Conservation (phyloP, 768 basidiomycete species). For the Hypholoma fasciculare region DNA sequence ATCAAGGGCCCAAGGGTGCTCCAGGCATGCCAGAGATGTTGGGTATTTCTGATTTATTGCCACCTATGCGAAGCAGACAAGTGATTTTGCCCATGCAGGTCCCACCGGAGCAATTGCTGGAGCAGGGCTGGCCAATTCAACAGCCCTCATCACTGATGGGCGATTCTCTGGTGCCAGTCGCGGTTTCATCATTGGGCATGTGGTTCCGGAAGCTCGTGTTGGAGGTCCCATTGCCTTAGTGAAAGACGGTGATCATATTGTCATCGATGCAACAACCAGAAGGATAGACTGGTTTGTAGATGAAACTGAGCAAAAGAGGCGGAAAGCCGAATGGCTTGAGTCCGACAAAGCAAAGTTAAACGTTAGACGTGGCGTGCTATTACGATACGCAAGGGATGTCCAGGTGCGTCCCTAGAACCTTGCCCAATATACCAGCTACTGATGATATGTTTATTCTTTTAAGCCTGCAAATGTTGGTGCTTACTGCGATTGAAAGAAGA, state of each 20-base stretch:
- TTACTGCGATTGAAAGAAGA: slow-evolving; percentile 66
- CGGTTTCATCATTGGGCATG: slow-evolving; percentile 57
- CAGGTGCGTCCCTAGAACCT: slow-evolving; percentile 55
- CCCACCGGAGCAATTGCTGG: slow-evolving; percentile 86
- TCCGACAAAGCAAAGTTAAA: slow-evolving; percentile 63
- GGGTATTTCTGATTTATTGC: slow-evolving; percentile 22
- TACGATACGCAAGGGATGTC: slow-evolving; percentile 84
- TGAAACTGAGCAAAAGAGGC: slow-evolving; percentile 60
- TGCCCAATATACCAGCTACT: not conserved
- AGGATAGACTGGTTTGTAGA: slow-evolving; percentile 74
- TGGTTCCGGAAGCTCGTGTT: slow-evolving; percentile 63
- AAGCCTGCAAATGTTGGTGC: slow-evolving; percentile 84
- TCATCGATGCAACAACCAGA: slow-evolving; percentile 68
- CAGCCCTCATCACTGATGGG: slow-evolving; percentile 86
- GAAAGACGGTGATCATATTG: slow-evolving; percentile 76
- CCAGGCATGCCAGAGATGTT: slow-evolving; percentile 88
- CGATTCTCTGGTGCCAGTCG: slow-evolving; percentile 82
- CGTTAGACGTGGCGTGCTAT: slow-evolving; percentile 72
- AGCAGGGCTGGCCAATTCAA: slow-evolving; percentile 75
- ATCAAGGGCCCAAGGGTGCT: slow-evolving; percentile 89
- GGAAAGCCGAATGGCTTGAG: slow-evolving; percentile 69
- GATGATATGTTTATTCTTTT: not conserved
- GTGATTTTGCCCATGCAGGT: slow-evolving; percentile 33
- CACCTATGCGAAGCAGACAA: not conserved
- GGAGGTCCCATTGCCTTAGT: slow-evolving; percentile 90